Evolutionary conservation across 1,139 yeast species (phyloP).

Genomic region (Pichia sp.): DNA sequence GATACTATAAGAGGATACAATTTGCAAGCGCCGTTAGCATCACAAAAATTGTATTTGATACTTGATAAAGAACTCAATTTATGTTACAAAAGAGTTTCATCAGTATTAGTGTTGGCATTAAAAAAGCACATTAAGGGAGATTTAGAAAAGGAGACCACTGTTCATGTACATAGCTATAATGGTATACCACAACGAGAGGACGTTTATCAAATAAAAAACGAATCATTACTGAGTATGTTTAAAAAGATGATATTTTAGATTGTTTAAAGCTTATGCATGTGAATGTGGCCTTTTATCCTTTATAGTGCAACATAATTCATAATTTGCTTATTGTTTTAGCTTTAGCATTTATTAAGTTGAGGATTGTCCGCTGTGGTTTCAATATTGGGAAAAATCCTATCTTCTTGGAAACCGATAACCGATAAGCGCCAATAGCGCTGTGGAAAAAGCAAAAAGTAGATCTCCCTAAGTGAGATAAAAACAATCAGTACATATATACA

Average conservation of each 20-base stretch:
- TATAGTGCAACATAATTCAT: too few species aligned
- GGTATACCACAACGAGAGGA: conserved; percentile 22
- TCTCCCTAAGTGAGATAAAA: too few species aligned
- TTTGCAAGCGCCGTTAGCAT: conserved; percentile 69
- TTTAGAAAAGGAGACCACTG: background rate
- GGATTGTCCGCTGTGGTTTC: too few species aligned
- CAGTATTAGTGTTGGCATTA: conserved; percentile 22
- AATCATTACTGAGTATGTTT: conserved; percentile 25
- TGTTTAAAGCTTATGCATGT: background rate
- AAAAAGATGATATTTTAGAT: conserved; percentile 5
- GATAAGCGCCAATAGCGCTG: too few species aligned
- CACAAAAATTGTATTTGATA: conserved; percentile 61
- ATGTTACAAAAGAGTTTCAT: conserved; percentile 31
- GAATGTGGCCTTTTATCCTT: too few species aligned
- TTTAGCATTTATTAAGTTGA: too few species aligned
- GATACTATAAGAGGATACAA: conserved; percentile 63
- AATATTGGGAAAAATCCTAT: too few species aligned
- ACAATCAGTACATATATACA: too few species aligned
- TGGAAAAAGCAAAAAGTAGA: too few species aligned
- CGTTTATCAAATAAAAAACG: conserved; percentile 25
- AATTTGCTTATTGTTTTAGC: too few species aligned
- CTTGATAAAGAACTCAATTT: conserved; percentile 45
- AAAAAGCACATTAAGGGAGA: conserved; percentile 15
- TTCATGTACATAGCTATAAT: conserved; percentile 8
- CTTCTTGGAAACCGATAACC: too few species aligned